Base-by-base conservation (phyloP, 2,329 filamentous ascomycete species). In the Pyrenophora seminiperda region DNA sequence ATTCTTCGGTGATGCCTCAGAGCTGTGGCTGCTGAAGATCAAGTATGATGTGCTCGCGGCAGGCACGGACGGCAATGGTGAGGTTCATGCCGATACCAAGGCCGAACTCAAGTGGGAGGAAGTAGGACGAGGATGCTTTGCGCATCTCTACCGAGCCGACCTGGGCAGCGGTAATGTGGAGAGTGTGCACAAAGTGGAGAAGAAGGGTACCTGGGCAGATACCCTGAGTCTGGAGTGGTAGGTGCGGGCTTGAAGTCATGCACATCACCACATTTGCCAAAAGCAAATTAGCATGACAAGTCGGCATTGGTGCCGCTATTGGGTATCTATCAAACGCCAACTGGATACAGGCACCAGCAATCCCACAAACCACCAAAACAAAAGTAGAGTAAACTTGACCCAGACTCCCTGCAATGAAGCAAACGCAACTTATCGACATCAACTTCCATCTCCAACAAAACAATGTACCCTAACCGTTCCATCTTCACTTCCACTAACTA, bases 401-500 rank as follows among this genome's bases (percentile, higher is more conserved):
- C 24, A 27, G 24, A 27, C 24, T 27, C 24, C 24, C 7, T 27
- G 24, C 24, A 11, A 11, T 4, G 5, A 11, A 27, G 24, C 24
- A 27, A 27, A 27, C 24, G 24, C 10, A 4, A 27, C 3, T 22
- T 32, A 34, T 24, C 31, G 27, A 36, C 20, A 34, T 15, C 14
- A 13, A 14, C n/a, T 14, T 9, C 30, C 29, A 22, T 50, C 47
- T 11, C 33, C 41, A 20, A 53, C 45, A 52, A 73, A 73, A 59
- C 71, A 70, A 50, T 71, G 67, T 65, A 99, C 81, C 43, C 92
- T 81, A 27, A 97, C 90, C 64, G 96, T 91, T 57, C 90, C 90
- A 70, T 99, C 94, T 73, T 97, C 94, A 65, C 93, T 91, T 5
- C 92, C 94, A 62, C 89, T 96, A 22, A 91, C 90, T 79, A 99